Conservation (phyloP, 768 basidiomycete genomes). For the Amanita inopinata region DNA sequence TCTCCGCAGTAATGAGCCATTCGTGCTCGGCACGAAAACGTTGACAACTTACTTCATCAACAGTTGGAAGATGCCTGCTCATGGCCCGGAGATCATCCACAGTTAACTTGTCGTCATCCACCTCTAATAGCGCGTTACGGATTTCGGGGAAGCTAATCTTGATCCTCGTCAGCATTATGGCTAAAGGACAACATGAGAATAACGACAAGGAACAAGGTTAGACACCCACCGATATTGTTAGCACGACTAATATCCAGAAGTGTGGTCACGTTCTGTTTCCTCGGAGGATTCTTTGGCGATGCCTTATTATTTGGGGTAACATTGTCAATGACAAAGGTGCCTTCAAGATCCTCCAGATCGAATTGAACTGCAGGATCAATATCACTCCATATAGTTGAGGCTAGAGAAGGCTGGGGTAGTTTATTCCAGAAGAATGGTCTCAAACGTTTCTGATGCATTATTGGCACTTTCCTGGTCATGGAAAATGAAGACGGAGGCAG, state of each 20-base stretch:
- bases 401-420: conserved; percentile 31
- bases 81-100: conserved; percentile 74
- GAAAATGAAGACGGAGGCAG: conserved; percentile 17
- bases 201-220: not conserved
- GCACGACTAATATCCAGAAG: conserved; percentile 74
- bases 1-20: not conserved
- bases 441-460: conserved; percentile 32
- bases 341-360: conserved; percentile 62
- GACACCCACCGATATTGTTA: conserved; percentile 64
- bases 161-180: conserved; percentile 77
- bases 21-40: too few relatives aligned
- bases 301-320: conserved; percentile 32
- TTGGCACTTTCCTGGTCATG: conserved; percentile 27
- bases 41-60: conserved; percentile 52
- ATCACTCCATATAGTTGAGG: conserved; percentile 66
- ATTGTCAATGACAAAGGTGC: conserved; percentile 57
- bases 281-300: conserved; percentile 26
- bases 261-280: conserved; percentile 57
- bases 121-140: conserved; percentile 55
- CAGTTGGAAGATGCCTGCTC: conserved; percentile 65
- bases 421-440: conserved; percentile 95
- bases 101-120: conserved; percentile 60
- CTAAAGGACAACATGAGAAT: conserved; percentile 24
- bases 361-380: conserved; percentile 31
- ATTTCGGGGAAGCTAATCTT: conserved; percentile 58